Evolutionary conservation across 2,329 filamentous ascomycete species (phyloP).

Genomic region (Cryphonectria nitschkei): DNA sequence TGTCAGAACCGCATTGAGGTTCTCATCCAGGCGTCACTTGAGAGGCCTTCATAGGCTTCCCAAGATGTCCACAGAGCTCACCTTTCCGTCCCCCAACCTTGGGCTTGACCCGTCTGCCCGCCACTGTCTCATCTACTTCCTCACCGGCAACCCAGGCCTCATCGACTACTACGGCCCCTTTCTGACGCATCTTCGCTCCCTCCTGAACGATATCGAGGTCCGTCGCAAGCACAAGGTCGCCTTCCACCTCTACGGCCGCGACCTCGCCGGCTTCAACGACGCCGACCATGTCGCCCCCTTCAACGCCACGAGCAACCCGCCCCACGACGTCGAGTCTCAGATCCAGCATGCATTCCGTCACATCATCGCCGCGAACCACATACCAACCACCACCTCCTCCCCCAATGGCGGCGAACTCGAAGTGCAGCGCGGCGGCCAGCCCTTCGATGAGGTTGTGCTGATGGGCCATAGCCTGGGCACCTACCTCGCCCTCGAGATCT

Average conservation of each 20-base stretch:
- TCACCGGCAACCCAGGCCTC: slow-evolving; percentile 77
- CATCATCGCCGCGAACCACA: slow-evolving; percentile 40
- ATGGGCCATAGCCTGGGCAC: slow-evolving; percentile 76
- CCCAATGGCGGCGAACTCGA: slow-evolving; percentile 33
- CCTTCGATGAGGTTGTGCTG: slow-evolving; percentile 64
- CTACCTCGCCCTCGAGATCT: slow-evolving; percentile 72
- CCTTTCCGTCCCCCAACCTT: slow-evolving; percentile 19
- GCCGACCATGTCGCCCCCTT: slow-evolving; percentile 52
- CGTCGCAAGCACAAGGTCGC: slow-evolving; percentile 34
- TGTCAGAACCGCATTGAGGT: too few relatives aligned
- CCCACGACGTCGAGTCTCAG: slow-evolving; percentile 58
- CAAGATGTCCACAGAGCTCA: slow-evolving; percentile 22
- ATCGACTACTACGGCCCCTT: slow-evolving; percentile 75
- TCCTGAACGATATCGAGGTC: slow-evolving; percentile 51
- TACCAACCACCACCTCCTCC: slow-evolving; percentile 23
- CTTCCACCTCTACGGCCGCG: slow-evolving; percentile 62
- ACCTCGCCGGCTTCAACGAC: slow-evolving; percentile 62
- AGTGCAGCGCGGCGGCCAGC: slow-evolving; percentile 36
- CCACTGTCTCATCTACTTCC: slow-evolving; percentile 65
- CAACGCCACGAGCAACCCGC: slow-evolving; percentile 41
- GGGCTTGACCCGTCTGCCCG: slow-evolving; percentile 30
- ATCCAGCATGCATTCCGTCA: slow-evolving; percentile 47
- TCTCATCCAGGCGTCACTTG: too few relatives aligned
- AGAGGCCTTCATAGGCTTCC: not conserved
- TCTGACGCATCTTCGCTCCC: slow-evolving; percentile 57